A percentile compares a stretch with the other conserved stretches of the same genome.
Conservation (phyloP, 129 eudicot species). For the Escallonia herrerae region DNA sequence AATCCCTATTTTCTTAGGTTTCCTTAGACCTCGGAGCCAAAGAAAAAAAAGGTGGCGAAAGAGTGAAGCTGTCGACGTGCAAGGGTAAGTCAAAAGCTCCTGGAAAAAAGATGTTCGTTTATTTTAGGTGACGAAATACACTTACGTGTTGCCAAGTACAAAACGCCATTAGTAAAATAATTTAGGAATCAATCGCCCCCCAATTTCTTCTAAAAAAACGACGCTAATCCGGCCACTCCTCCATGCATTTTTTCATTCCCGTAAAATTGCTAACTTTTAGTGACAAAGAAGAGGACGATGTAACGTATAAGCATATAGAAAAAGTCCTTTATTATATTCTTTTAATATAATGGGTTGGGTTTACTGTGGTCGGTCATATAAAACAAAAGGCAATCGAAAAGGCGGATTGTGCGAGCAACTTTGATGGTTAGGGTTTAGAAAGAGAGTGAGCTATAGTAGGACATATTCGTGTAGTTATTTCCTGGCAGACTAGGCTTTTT, state of each 20-base stretch:
- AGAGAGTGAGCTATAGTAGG: not conserved
- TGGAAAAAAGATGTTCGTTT: not conserved
- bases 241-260: no score
- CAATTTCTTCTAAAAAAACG: not conserved
- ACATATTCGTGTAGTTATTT: conserved; percentile 1
- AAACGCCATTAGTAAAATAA: not conserved
- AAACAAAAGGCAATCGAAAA: conserved; percentile 3
- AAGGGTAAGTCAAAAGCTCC: no score
- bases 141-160: not conserved
- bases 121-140: no score
- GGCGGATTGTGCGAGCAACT: conserved; percentile 9
- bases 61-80: no score
- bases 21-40: no score
- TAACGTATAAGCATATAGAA: not conserved
- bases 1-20: not conserved
- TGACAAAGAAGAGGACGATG: not conserved
- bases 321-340: not conserved
- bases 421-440: conserved; percentile 19
- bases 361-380: conserved; percentile 6
- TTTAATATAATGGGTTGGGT: not conserved
- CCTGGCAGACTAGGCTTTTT: not conserved
- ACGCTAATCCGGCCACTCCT: no score
- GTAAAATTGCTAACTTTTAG: no score
- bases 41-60: no score
- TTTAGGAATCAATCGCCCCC: not conserved